Evolutionary conservation across 768 basidiomycete species (phyloP), one percentile per base, ranked within the genome.

Genomic region (Sarcodon sp.): DNA sequence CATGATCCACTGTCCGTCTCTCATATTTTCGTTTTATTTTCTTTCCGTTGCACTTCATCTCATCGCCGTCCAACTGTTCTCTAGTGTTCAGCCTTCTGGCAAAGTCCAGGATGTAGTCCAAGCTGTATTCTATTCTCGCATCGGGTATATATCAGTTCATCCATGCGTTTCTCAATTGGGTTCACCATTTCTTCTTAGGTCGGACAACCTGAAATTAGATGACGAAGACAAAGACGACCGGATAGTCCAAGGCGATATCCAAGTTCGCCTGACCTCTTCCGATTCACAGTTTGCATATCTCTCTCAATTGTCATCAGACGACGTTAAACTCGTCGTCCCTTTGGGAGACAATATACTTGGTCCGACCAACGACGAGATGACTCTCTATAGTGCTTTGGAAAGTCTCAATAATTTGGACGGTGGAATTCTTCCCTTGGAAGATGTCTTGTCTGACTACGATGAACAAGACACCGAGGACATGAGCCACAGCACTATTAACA

Each of bases 61-160:
- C 47, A 48, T 43, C 47, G 36, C 35, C 37, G 32, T 39, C 16
- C 49, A 41, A 16, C 41, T 34, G 33, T 38, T 35, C 31, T 34
- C n/a, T 36, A 59, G 57, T 34, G 54, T 51, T 18, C 49, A 48
- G 38, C 43, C 54, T 33, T 54, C 59, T 6, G 47, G 51, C n/a
- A 54, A 58, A n/a, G 48, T 67, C 34, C 65, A 59, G 52, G 54
- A 59, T 16, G 49, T 57, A 16, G 54, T 64, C 44, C 70, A 70
- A 54, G 59, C 65, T 33, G 52, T 63, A 35, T 66, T 71, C 47
- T 58, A 60, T 50, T 57, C 63, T 33, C 60, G 60, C 53, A 54
- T 66, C 47, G 62, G 64, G 70, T 70, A 51, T 37, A 61, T 59
- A 36, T 27, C 21, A 27, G 21, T 27, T 27, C 4, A 27, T 27